phyloP scores from a whole-genome alignment of 176 grass and related monocot genomes.

The Coix lacrymajobi region DNA sequence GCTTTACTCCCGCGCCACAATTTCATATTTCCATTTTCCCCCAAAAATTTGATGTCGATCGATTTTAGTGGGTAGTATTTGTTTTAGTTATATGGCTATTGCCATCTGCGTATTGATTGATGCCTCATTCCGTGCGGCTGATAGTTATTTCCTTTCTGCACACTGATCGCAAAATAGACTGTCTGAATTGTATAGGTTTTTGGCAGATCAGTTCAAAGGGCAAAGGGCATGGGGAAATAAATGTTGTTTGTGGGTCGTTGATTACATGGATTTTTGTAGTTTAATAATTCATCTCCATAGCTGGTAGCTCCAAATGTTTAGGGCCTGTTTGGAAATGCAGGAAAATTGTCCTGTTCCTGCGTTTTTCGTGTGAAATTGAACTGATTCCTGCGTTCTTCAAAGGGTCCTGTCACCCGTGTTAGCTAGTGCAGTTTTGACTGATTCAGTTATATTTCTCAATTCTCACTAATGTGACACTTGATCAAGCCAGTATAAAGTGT shows the following conservation, averaged over 20 bases:
- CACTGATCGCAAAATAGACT: background rate
- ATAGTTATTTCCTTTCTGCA: background rate
- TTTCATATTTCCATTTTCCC: background rate
- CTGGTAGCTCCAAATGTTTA: background rate
- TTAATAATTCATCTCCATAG: background rate
- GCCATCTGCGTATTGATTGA: background rate
- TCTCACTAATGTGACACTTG: too few species aligned
- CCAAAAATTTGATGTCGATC: background rate
- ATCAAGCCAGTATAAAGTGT: background rate
- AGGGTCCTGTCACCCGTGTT: background rate
- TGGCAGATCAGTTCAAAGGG: background rate
- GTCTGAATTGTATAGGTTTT: background rate
- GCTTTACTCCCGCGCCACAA: background rate
- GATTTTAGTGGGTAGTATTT: background rate
- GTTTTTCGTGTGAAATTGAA: too few species aligned
- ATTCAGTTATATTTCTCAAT: background rate
- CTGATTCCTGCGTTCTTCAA: too few species aligned
- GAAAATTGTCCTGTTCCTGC: too few species aligned
- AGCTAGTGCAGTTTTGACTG: background rate
- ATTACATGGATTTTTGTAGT: background rate
- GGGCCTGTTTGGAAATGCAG: too few species aligned
- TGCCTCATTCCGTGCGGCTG: background rate
- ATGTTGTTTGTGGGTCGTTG: background rate
- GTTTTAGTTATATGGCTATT: background rate
- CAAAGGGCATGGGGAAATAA: background rate